Percentiles rank a stretch among this genome's conserved stretches.
Conservation (phyloP, 2,329 filamentous ascomycete genomes). For the Ceratocystis eucalypticola region DNA sequence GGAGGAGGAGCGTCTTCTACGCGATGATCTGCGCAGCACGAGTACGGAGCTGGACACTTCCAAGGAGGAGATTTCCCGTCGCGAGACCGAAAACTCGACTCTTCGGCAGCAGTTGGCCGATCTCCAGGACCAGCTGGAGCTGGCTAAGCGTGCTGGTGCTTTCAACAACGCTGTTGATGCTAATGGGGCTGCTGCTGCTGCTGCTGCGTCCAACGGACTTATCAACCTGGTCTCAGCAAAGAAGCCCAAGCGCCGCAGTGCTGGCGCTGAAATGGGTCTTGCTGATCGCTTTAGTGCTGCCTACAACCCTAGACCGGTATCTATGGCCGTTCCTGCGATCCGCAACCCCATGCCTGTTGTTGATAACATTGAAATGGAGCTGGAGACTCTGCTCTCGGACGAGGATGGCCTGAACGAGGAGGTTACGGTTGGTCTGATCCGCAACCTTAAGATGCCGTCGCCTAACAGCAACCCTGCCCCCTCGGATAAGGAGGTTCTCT, state of each 20-base stretch:
- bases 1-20: slow-evolving; percentile 77
- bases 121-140: slow-evolving; percentile 81
- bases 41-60: slow-evolving; percentile 70
- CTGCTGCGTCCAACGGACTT: slow-evolving; percentile 53
- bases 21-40: slow-evolving; percentile 67
- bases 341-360: slow-evolving; percentile 40
- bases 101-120: slow-evolving; percentile 80
- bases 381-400: slow-evolving; percentile 85
- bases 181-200: slow-evolving; percentile 27
- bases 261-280: slow-evolving; percentile 71
- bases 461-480: slow-evolving; percentile 77
- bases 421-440: slow-evolving; percentile 88
- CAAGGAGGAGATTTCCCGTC: slow-evolving; percentile 57
- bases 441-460: slow-evolving; percentile 88
- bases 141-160: slow-evolving; percentile 58
- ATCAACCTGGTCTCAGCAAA: slow-evolving; percentile 96
- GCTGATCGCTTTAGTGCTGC: slow-evolving; percentile 81
- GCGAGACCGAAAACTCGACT: slow-evolving; percentile 73
- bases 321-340: slow-evolving; percentile 73
- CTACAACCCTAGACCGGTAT: slow-evolving; percentile 90
- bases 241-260: slow-evolving; percentile 90
- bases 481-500: slow-evolving; percentile 95
- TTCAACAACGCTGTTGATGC: slow-evolving; percentile 53
- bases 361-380: slow-evolving; percentile 88
- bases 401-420: slow-evolving; percentile 95